Percentiles rank a stretch among this genome's conserved stretches.
phyloP scores from a whole-genome alignment of 176 grass and related monocot genomes.

The Eleusine indica region DNA sequence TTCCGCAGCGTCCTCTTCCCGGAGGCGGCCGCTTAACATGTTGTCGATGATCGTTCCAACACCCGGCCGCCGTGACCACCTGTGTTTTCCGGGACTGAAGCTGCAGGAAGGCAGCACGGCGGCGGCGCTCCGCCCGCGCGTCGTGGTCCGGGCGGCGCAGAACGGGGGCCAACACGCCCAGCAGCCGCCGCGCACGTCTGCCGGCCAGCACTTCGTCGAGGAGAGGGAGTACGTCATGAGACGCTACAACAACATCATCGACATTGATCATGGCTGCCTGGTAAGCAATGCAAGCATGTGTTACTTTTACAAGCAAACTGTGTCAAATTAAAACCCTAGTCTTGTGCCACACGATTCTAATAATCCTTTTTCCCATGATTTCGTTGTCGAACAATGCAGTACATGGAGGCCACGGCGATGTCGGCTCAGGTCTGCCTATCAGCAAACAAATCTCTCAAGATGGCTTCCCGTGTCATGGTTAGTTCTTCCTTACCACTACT shows the following conservation, averaged over 20 bases:
- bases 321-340: too few species aligned
- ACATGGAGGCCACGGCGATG: slow-evolving; percentile 25
- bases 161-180: neutral
- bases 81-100: neutral
- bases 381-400: slow-evolving; percentile 20
- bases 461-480: slow-evolving; percentile 28
- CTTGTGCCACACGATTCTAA: neutral
- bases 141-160: neutral
- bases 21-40: too few species aligned
- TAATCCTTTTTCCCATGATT: neutral
- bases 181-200: neutral
- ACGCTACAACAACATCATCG: slow-evolving; percentile 15
- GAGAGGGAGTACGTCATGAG: slow-evolving; percentile 8
- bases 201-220: neutral
- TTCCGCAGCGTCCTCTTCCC: neutral
- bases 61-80: neutral
- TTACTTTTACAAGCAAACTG: neutral
- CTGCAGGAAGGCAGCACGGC: neutral
- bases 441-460: slow-evolving; percentile 1
- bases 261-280: slow-evolving; percentile 4
- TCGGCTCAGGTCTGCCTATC: slow-evolving; percentile 26
- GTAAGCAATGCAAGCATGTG: neutral
- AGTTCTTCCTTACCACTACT: neutral
- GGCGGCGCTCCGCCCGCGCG: neutral
- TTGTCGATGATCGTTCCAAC: neutral